These are phyloP conservation scores for Boletus pseudo-olivaceus DNA, from an alignment of 768 basidiomycete genomes.

Conservation along the genomic window DNA sequence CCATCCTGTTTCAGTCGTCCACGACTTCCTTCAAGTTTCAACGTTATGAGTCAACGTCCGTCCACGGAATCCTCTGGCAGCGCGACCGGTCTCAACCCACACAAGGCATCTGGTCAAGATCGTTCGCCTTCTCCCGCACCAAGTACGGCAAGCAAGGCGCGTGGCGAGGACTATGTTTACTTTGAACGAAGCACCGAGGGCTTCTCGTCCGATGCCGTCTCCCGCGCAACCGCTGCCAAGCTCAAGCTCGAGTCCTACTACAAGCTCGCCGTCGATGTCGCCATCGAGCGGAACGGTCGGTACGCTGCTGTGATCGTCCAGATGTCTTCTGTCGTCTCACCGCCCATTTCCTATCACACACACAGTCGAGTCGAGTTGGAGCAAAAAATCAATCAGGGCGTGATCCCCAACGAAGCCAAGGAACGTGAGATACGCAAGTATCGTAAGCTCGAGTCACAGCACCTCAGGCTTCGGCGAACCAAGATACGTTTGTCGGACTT, in stretches of 20 bases:
- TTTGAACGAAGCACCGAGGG: slow-evolving; percentile 83
- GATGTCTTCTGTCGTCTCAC: slow-evolving; percentile 3
- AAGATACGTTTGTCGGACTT: slow-evolving; percentile 93
- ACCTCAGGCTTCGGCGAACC: slow-evolving; percentile 87
- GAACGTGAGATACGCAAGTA: slow-evolving; percentile 85
- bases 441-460: slow-evolving; percentile 82
- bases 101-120: slow-evolving; percentile 19
- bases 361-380: slow-evolving; percentile 85
- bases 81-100: slow-evolving; percentile 15
- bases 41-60: slow-evolving; percentile 30
- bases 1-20: not conserved
- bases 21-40: slow-evolving; percentile 6
- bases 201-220: slow-evolving; percentile 84
- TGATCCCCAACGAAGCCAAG: slow-evolving; percentile 76
- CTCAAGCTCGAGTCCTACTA: slow-evolving; percentile 97
- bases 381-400: slow-evolving; percentile 73
- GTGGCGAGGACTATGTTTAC: slow-evolving; percentile 75
- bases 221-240: slow-evolving; percentile 89
- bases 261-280: slow-evolving; percentile 95
- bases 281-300: slow-evolving; percentile 94
- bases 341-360: not conserved
- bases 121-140: slow-evolving; percentile 30
- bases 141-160: slow-evolving; percentile 29
- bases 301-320: slow-evolving; percentile 31
- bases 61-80: slow-evolving; percentile 27